phyloP scores from a whole-genome alignment of 2,329 filamentous ascomycete genomes.

The Teratosphaeria epicoccoides region DNA sequence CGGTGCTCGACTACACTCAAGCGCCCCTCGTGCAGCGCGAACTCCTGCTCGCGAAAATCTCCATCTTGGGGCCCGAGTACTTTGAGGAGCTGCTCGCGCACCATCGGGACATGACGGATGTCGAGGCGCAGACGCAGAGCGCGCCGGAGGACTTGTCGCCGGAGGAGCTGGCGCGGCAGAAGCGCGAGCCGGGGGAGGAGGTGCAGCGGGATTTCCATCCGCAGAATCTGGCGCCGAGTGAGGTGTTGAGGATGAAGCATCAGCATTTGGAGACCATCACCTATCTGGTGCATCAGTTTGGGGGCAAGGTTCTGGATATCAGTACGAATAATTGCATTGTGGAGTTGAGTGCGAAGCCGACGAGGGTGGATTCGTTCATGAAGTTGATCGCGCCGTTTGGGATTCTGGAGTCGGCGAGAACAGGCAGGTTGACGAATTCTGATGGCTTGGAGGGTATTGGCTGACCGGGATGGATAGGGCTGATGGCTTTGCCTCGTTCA shows the following conservation, averaged over 20 bases:
- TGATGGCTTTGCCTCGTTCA: conserved; percentile 93
- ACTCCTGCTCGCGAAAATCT: conserved; percentile 88
- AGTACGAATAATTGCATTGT: conserved; percentile 98
- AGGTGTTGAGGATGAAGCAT: conserved; percentile 92
- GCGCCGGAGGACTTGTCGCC: conserved; percentile 13
- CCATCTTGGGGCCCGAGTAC: conserved; percentile 92
- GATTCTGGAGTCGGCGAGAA: conserved; percentile 89
- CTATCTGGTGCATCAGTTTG: conserved; percentile 93
- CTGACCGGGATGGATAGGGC: conserved; percentile 35
- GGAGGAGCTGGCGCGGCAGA: conserved; percentile 16
- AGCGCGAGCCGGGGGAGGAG: conserved; percentile 27
- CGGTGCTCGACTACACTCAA: conserved; percentile 89
- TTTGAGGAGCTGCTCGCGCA: conserved; percentile 95
- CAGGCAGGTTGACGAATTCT: conserved; percentile 41
- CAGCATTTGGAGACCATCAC: conserved; percentile 95
- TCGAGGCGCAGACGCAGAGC: conserved; percentile 21
- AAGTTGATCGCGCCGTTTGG: conserved; percentile 91
- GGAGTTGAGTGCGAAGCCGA: conserved; percentile 87
- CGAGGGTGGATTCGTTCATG: conserved; percentile 92
- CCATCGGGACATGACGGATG: conserved; percentile 75
- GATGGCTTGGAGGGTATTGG: background rate
- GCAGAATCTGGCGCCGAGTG: conserved; percentile 69
- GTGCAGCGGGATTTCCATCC: conserved; percentile 71
- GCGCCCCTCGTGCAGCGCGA: conserved; percentile 92
- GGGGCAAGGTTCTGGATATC: conserved; percentile 94